These are phyloP conservation scores for Aureobasidium mangrovei DNA, from an alignment of 2,329 filamentous ascomycete species.

Conservation along the genomic window DNA sequence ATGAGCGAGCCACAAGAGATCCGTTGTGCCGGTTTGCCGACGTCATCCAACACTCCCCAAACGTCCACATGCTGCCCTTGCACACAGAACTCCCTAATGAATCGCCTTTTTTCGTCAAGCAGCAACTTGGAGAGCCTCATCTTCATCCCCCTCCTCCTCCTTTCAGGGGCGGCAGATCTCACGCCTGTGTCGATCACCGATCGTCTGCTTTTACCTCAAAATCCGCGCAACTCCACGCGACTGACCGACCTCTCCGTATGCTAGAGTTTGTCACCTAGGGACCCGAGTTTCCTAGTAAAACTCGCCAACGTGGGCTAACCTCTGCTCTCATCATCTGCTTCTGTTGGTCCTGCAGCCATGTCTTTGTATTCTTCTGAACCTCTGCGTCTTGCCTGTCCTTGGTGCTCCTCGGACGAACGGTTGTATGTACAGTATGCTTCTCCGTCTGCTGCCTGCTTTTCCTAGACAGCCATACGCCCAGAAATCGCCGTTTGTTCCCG, in stretches of 20 bases:
- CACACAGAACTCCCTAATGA: neutral
- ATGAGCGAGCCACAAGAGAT: conserved; percentile 1
- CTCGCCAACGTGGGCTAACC: neutral
- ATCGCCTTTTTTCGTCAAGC: no score
- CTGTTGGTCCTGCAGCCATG: no score
- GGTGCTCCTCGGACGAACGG: no score
- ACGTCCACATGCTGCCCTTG: neutral
- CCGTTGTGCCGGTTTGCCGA: conserved; percentile 7
- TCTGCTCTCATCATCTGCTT: neutral
- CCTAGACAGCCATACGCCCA: no score
- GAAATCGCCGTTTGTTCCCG: no score
- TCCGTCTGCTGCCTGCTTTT: no score
- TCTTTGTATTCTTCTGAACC: no score
- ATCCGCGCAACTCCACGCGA: conserved; percentile 8
- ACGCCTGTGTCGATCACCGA: conserved; percentile 2
- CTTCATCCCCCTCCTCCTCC: no score
- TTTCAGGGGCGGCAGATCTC: neutral
- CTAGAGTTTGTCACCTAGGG: neutral
- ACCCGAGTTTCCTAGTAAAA: no score
- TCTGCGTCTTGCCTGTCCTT: no score
- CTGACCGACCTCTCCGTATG: neutral
- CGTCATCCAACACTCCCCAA: neutral
- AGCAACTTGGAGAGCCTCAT: no score
- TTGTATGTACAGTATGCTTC: no score
- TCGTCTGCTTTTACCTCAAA: neutral